Percentiles rank a stretch among this genome's conserved stretches.
These are phyloP conservation scores for Thielaviopsis cerberus DNA, from an alignment of 2,329 filamentous ascomycete species.

Conservation along the genomic window DNA sequence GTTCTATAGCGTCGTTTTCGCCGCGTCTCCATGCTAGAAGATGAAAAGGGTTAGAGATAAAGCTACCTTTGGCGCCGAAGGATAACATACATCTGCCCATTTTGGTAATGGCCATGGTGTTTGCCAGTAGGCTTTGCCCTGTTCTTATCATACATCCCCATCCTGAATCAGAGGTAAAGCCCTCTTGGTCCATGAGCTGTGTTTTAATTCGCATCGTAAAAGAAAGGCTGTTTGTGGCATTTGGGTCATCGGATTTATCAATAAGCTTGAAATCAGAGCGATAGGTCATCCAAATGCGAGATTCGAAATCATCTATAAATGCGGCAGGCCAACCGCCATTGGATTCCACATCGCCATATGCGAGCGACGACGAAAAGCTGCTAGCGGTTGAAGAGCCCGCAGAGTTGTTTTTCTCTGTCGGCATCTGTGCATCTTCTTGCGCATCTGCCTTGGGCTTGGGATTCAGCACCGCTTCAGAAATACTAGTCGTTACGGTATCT, in stretches of 20 bases:
- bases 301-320: slow-evolving; percentile 86
- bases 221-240: slow-evolving; percentile 53
- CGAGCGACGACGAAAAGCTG: slow-evolving; percentile 33
- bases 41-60: background rate
- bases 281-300: slow-evolving; percentile 91
- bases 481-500: background rate
- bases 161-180: slow-evolving; percentile 82
- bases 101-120: slow-evolving; percentile 52
- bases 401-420: slow-evolving; percentile 23
- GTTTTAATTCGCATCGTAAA: slow-evolving; percentile 69
- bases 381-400: slow-evolving; percentile 30
- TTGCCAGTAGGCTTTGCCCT: slow-evolving; percentile 81
- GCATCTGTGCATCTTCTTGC: slow-evolving; percentile 15
- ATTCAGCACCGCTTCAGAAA: background rate
- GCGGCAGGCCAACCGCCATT: slow-evolving; percentile 57
- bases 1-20: slow-evolving; percentile 39
- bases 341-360: slow-evolving; percentile 23
- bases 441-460: background rate
- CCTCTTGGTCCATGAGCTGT: slow-evolving; percentile 56
- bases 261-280: slow-evolving; percentile 73
- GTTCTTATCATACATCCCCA: slow-evolving; percentile 99
- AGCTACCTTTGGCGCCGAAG: background rate
- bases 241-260: slow-evolving; percentile 56
- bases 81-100: slow-evolving; percentile 54
- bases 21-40: slow-evolving; percentile 54